Conservation (phyloP, 129 eudicot genomes). For the Erigeron canadensis region DNA sequence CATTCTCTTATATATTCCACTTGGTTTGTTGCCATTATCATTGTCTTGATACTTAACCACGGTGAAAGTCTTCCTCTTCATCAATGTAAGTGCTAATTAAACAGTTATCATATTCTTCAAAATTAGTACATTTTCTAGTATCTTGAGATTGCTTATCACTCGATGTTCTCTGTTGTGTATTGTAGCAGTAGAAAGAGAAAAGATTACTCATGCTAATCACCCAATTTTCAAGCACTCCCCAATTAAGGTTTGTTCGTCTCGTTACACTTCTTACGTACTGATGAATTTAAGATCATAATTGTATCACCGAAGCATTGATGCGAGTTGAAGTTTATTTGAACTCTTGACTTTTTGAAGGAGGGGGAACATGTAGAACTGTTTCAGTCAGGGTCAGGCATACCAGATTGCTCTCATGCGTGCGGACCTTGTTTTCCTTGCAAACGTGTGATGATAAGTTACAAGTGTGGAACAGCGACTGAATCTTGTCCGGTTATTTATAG, state of each 20-base stretch:
- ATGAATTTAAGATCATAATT: not conserved
- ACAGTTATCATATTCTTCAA: not conserved
- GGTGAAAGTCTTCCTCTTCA: conserved; percentile 35
- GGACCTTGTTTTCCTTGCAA: conserved; percentile 86
- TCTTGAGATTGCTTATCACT: not conserved
- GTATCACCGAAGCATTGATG: not conserved
- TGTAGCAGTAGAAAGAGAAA: conserved; percentile 45
- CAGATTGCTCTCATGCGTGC: conserved; percentile 88
- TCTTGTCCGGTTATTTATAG: conserved; percentile 85
- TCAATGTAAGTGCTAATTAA: conserved; percentile 38
- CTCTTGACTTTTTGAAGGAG: conserved; percentile 23
- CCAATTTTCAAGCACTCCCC: conserved; percentile 17
- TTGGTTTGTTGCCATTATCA: conserved; percentile 24
- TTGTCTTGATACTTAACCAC: conserved; percentile 42
- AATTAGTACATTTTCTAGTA: not conserved
- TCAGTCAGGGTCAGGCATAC: conserved; percentile 77
- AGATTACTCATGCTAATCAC: conserved; percentile 23
- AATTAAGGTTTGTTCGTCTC: conserved; percentile 40
- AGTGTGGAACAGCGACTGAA: conserved; percentile 52
- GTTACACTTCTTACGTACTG: not conserved
- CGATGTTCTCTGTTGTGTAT: not conserved
- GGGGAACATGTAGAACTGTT: conserved; percentile 53
- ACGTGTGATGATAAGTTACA: conserved; percentile 74
- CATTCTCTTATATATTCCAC: conserved; percentile 17
- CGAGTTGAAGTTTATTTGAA: not conserved